Percentiles rank a stretch among this genome's conserved stretches.
phyloP scores from a whole-genome alignment of 169 alveolate species.

The Cryptosporidium baileyi region DNA sequence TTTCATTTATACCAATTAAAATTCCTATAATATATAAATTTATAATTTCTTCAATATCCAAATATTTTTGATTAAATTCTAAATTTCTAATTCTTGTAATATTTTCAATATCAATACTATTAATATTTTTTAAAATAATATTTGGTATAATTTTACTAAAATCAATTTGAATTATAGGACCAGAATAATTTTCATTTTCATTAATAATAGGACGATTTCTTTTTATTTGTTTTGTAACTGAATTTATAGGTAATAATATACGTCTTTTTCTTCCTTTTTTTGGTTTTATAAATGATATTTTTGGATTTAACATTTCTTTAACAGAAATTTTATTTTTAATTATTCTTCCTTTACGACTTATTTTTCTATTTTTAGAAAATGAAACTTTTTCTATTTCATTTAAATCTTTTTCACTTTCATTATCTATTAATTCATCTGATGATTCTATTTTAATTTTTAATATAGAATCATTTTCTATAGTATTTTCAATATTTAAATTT shows the following conservation, averaged over 20 bases:
- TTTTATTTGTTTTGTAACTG: constrained; percentile 8
- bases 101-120: neutral
- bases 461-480: neutral
- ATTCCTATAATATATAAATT: constrained; percentile 12
- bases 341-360: constrained; percentile 32
- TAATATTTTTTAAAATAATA: neutral
- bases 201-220: neutral
- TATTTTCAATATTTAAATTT: neutral
- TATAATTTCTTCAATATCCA: constrained; percentile 7
- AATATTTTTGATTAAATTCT: neutral
- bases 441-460: neutral
- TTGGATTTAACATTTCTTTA: constrained; percentile 57
- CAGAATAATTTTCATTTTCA: neutral
- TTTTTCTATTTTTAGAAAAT: neutral
- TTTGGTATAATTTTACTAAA: neutral
- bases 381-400: neutral
- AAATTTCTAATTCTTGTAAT: constrained; percentile 21
- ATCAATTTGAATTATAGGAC: neutral
- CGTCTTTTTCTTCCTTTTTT: constrained; percentile 47
- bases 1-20: constrained; percentile 15
- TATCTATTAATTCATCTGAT: neutral
- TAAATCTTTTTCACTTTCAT: neutral
- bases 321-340: constrained; percentile 26
- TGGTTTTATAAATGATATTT: neutral
- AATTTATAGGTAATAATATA: neutral